Evolutionary conservation across 1,139 yeast species (phyloP).

Genomic region (Magnusiomyces paraingens): DNA sequence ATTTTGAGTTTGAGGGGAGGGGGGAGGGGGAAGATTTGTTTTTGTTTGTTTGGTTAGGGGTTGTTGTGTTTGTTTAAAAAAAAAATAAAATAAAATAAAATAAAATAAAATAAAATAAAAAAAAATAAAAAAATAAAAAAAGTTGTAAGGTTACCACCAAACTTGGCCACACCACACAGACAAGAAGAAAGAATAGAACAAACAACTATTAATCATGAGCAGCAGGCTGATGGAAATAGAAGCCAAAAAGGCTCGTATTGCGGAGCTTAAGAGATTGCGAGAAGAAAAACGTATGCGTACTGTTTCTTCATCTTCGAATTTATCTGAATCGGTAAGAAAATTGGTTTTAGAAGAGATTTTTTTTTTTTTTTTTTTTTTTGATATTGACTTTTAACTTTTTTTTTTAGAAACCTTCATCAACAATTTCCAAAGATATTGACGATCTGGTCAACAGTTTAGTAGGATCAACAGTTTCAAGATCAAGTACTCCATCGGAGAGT

Average conservation of each 20-base stretch:
- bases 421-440: constrained; percentile 17
- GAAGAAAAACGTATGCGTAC: constrained; percentile 23
- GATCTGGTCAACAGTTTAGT: constrained; percentile 22
- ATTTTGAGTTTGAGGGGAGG: background rate
- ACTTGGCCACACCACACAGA: background rate
- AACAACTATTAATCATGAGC: constrained; percentile 16
- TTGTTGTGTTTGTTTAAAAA: background rate
- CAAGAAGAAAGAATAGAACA: background rate
- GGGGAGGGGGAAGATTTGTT: background rate
- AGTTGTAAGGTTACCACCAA: too few relatives aligned
- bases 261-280: constrained; percentile 38
- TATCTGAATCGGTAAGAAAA: background rate
- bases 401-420: background rate
- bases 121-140: background rate
- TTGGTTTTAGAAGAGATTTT: background rate
- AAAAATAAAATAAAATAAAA: background rate
- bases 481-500: constrained; percentile 3
- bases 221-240: constrained; percentile 39
- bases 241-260: constrained; percentile 42
- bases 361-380: background rate
- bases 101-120: background rate
- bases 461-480: constrained; percentile 12
- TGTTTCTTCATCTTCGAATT: constrained; percentile 1
- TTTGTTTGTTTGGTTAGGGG: too few relatives aligned
- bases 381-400: too few relatives aligned